Evolutionary conservation across 352 stramenopile genomes (phyloP).

Genomic region (Phytophthora sansomeana): DNA sequence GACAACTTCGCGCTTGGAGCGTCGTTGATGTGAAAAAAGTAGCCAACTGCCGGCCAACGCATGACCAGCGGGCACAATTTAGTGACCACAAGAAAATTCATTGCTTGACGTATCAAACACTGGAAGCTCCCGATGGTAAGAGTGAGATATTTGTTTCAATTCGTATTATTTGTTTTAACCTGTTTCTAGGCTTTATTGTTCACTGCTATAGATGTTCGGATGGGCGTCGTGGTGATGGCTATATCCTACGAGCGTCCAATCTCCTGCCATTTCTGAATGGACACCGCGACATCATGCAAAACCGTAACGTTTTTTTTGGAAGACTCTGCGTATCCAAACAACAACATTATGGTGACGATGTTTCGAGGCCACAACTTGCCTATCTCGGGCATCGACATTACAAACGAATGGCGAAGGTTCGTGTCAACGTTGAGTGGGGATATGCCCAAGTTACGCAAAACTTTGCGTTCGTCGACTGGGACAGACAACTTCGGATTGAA

Average conservation of each 20-base stretch:
- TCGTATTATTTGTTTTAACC: too few relatives aligned
- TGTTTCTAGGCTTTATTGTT: background rate
- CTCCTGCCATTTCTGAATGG: constrained; percentile 5
- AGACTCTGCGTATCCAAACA: constrained; percentile 6
- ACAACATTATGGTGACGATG: constrained; percentile 7
- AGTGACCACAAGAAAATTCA: constrained; percentile 6
- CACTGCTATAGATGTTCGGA: constrained; percentile 5
- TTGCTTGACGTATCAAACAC: constrained; percentile 13
- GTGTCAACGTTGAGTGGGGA: constrained; percentile 1
- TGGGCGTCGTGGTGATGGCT: constrained; percentile 3
- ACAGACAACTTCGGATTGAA: constrained; percentile 1
- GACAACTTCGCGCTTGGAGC: constrained; percentile 1
- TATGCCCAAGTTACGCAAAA: constrained; percentile 8
- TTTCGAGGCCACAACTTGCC: constrained; percentile 4
- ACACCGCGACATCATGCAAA: background rate
- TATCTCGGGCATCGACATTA: background rate
- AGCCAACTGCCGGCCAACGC: constrained; percentile 6
- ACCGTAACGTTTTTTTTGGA: constrained; percentile 2
- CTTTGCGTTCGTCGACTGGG: constrained; percentile 5
- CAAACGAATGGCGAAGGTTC: background rate
- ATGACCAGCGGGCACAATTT: constrained; percentile 5
- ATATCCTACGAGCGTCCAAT: constrained; percentile 2
- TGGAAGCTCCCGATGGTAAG: constrained; percentile 6
- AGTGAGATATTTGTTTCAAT: background rate
- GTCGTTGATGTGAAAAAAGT: constrained; percentile 7